A percentile compares a stretch with the other conserved stretches of the same genome.
phyloP scores from a whole-genome alignment of 192 early-diverging fungal species.

The Gaertneriomyces semiglobifer region DNA sequence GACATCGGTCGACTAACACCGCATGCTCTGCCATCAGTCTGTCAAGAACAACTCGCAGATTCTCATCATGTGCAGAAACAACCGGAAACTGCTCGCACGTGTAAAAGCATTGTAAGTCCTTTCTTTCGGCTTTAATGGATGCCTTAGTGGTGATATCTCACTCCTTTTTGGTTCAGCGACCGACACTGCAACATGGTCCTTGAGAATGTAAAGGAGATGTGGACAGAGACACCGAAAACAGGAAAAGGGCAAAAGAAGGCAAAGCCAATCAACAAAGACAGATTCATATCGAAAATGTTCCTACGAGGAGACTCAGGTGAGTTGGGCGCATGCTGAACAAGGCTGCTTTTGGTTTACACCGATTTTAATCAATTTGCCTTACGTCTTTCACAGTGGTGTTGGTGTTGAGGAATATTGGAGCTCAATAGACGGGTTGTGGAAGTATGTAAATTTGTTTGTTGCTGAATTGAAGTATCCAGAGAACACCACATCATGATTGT shows the following conservation, averaged over 20 bases:
- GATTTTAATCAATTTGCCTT: background rate
- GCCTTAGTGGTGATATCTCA: background rate
- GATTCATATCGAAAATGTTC: conserved; percentile 98
- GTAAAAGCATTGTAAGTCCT: conserved; percentile 87
- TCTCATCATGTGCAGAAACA: conserved; percentile 93
- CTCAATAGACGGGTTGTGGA: no score
- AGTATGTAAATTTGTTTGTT: no score
- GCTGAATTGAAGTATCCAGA: background rate
- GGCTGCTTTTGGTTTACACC: background rate
- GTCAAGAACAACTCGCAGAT: conserved; percentile 97
- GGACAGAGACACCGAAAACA: conserved; percentile 74
- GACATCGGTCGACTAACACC: no score
- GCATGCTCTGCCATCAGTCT: conserved; percentile 48
- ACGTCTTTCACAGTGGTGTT: conserved; percentile 2
- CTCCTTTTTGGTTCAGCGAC: conserved; percentile 51
- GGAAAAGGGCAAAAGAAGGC: conserved; percentile 92
- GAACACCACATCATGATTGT: no score
- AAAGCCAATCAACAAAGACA: conserved; percentile 95
- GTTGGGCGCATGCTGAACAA: conserved; percentile 5
- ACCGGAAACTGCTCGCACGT: conserved; percentile 93
- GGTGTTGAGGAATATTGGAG: conserved; percentile 7
- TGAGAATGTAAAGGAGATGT: conserved; percentile 92
- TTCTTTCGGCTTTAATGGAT: background rate
- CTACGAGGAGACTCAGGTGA: conserved; percentile 93
- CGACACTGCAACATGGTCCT: conserved; percentile 99